Evolutionary conservation across 2,329 filamentous ascomycete genomes (phyloP), one percentile per base, ranked within the genome.

Genomic region (Basipetospora chlamydospora): DNA sequence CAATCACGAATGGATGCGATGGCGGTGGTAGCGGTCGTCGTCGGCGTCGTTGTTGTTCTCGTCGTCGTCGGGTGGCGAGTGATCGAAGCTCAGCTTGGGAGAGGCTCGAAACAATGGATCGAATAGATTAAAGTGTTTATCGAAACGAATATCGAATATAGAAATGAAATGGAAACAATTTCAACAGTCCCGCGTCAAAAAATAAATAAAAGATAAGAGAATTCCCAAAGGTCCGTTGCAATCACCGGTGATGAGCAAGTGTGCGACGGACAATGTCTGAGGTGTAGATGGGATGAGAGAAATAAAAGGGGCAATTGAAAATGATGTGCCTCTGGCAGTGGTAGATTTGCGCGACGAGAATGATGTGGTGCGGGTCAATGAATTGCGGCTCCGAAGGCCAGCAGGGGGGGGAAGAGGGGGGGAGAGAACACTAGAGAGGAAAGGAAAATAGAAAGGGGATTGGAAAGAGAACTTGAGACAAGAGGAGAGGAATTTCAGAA

Each of bases 41-140:
- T 10, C 28, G 9, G 10, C 9, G 15, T n/a, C n/a, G n/a, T n/a
- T n/a, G n/a, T n/a, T n/a, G n/a, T n/a, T 41, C 39, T 41, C 32
- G 42, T 41, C 42, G 47, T 44, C 43, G 40, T 47, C 33, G 41
- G 43, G 41, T 44, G 43, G 35, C 36, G 44, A 41, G 46, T 44
- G 45, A 41, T 46, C 43, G 46, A 40, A 37, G 41, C 45, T 20
- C 20, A 34, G 16, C 13, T 26, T 21, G 20, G 7, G 35, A 10
- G 28, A 38, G 29, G 18, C 23, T 21, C 13, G 51, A 51, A 54
- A 51, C 49, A 53, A 55, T 49, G 50, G 52, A 47, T 47, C 49
- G 50, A 54, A 51, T 48, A 45, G 46, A 62, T 59, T 58, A 60
- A 56, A 56, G 46, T 53, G 50, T 54, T 55, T 55, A 57, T 54